Conservation (phyloP, 495 filamentous ascomycete species). For the Podospora pseudopauciseta region DNA sequence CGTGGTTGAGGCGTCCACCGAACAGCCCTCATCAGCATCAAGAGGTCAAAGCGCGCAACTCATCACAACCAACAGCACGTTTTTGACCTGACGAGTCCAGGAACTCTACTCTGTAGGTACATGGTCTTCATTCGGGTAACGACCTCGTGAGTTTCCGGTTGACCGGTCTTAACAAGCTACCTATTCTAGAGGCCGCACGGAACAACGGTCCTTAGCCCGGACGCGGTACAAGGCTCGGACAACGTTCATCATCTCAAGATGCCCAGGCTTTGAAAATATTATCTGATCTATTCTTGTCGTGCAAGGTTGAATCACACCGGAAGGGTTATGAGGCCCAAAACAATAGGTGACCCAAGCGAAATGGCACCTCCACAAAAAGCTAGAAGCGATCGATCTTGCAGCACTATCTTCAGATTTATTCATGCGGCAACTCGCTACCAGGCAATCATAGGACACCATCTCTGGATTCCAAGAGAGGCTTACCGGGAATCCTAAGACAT, state of each 20-base stretch:
- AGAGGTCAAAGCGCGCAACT: not conserved
- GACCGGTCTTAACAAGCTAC: not conserved
- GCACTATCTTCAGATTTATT: not conserved
- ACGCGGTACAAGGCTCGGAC: too few species aligned
- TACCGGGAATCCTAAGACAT: not conserved
- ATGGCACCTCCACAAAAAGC: not conserved
- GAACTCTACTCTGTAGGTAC: not conserved
- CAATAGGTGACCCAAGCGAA: not conserved
- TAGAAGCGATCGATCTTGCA: not conserved
- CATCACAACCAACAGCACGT: not conserved
- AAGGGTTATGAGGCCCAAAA: not conserved
- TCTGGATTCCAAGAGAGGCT: not conserved
- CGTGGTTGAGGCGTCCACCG: not conserved
- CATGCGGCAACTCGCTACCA: not conserved
- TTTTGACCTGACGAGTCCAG: not conserved
- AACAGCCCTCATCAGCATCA: not conserved
- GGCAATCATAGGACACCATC: not conserved
- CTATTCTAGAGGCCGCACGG: not conserved
- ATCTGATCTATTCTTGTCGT: not conserved
- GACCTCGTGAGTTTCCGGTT: not conserved
- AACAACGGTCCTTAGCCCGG: not conserved
- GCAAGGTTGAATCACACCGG: too few species aligned
- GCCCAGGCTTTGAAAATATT: not conserved
- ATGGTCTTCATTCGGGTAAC: not conserved
- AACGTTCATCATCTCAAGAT: not conserved